Conservation (phyloP, 805 yeast species). For the Schwanniomyces polymorphus region DNA sequence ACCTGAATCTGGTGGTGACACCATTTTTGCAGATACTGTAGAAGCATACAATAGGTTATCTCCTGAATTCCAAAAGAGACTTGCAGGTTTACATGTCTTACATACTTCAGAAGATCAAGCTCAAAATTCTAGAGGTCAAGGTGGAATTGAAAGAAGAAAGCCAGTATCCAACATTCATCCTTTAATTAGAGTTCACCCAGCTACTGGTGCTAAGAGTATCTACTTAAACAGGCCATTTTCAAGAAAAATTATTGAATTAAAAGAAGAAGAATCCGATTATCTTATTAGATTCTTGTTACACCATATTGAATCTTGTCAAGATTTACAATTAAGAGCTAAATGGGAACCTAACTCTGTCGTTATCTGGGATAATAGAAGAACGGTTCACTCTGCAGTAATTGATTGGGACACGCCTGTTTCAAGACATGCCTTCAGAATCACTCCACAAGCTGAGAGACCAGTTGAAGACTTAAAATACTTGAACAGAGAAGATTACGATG, state of each 20-base stretch:
- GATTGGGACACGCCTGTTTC: conserved; percentile 70
- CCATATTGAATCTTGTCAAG: conserved; percentile 53
- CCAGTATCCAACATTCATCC: conserved; percentile 68
- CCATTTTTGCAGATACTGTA: conserved; percentile 68
- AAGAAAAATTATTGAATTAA: conserved; percentile 68
- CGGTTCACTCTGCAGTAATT: conserved; percentile 65
- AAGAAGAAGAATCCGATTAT: conserved; percentile 66
- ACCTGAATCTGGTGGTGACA: conserved; percentile 71
- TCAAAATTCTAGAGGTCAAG: conserved; percentile 47
- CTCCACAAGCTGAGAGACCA: conserved; percentile 75
- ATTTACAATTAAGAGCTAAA: conserved; percentile 65
- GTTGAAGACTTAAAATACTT: conserved; percentile 40
- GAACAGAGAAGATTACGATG: conserved; percentile 33
- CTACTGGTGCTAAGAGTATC: conserved; percentile 58
- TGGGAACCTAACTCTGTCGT: conserved; percentile 75
- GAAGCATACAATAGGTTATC: conserved; percentile 75
- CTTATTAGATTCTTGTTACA: conserved; percentile 57
- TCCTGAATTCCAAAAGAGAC: conserved; percentile 57
- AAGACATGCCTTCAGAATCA: conserved; percentile 74
- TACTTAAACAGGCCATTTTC: conserved; percentile 63
- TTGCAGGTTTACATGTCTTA: conserved; percentile 62
- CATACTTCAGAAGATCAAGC: conserved; percentile 78
- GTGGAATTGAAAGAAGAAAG: conserved; percentile 67
- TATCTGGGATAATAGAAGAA: conserved; percentile 77
- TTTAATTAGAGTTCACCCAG: conserved; percentile 71